Evolutionary conservation across 148 eudicot species (phyloP), one percentile per base, ranked within the genome.

Genomic region (Vaccinium corymbosum): DNA sequence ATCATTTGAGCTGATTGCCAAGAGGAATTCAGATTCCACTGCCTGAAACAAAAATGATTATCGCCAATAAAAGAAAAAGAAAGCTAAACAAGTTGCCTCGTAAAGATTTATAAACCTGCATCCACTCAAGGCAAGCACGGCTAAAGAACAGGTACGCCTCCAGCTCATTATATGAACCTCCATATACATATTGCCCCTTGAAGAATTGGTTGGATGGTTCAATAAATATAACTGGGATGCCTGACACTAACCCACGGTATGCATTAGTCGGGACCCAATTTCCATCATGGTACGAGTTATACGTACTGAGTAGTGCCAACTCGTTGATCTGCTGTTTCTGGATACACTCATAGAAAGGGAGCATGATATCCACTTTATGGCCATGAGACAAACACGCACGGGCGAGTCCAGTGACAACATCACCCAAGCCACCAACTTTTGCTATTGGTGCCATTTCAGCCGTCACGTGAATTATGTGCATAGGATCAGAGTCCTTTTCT

Each of bases 391-490:
- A 83, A 83, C 98, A 95, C 19, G 98, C 95, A 20, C 97, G 94
- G 80, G 93, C 95, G 71, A 95, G 93, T 42, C 98, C 98, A 53
- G 98, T 93, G n/a, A 95, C 97, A 80, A 95, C 98, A 82, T 95
- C 98, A 82, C 97, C 98, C 68, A 95, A 94, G 78, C 98, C 98
- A 72, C 98, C 98, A 71, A 95, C 98, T 86, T 95, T 95, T 48
- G 98, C 98, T 80, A 95, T 74, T 6, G 98, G 98, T 70, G 98
- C 98, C 97, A 95, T 90, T 84, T 95, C 98, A 84, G 98, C 98
- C 10, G 98, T 93, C 68, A 95, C 92, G 78, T 95, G 98, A 83
- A 91, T 85, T 72, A 92, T 62, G 83, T 93, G 92, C 87, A 92
- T 73, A 83, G 86, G 89, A 85, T 89, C 89, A 53, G 93, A 80